phyloP scores from a whole-genome alignment of 495 filamentous ascomycete species.

The Trichoderma erinaceum region DNA sequence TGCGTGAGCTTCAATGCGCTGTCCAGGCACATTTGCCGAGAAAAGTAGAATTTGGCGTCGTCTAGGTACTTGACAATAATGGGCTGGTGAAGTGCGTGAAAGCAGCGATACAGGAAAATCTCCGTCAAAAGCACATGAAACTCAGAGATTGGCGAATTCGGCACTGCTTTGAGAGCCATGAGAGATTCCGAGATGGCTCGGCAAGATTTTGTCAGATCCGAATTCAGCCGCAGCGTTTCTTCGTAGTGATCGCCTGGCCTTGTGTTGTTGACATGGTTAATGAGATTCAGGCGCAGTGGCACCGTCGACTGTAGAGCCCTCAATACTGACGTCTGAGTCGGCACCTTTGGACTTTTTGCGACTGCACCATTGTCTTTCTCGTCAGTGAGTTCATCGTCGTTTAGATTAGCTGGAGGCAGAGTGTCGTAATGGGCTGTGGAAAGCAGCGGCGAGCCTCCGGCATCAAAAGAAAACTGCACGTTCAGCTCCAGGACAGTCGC shows the following conservation, averaged over 20 bases:
- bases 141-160: slow-evolving; percentile 21
- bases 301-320: slow-evolving; percentile 33
- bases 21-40: slow-evolving; percentile 41
- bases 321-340: slow-evolving; percentile 36
- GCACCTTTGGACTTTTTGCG: slow-evolving; percentile 20
- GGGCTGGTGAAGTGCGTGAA: slow-evolving; percentile 45
- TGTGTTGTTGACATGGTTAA: slow-evolving; percentile 34
- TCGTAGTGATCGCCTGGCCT: slow-evolving; percentile 27
- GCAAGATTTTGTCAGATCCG: slow-evolving; percentile 31
- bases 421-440: slow-evolving; percentile 53
- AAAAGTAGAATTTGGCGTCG: slow-evolving; percentile 41
- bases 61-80: slow-evolving; percentile 29
- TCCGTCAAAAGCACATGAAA: slow-evolving; percentile 36
- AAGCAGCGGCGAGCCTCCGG: slow-evolving; percentile 53
- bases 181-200: slow-evolving; percentile 28
- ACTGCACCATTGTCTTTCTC: slow-evolving; percentile 4
- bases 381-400: slow-evolving; percentile 38
- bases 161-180: slow-evolving; percentile 21
- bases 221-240: slow-evolving; percentile 33
- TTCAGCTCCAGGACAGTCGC: slow-evolving; percentile 58
- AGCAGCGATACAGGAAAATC: slow-evolving; percentile 45
- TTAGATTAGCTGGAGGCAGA: slow-evolving; percentile 46
- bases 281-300: slow-evolving; percentile 30
- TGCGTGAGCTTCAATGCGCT: slow-evolving; percentile 35
- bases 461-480: slow-evolving; percentile 53